These are phyloP conservation scores for Carpinus viminea DNA, from an alignment of 306 rosid genomes.

Conservation along the genomic window DNA sequence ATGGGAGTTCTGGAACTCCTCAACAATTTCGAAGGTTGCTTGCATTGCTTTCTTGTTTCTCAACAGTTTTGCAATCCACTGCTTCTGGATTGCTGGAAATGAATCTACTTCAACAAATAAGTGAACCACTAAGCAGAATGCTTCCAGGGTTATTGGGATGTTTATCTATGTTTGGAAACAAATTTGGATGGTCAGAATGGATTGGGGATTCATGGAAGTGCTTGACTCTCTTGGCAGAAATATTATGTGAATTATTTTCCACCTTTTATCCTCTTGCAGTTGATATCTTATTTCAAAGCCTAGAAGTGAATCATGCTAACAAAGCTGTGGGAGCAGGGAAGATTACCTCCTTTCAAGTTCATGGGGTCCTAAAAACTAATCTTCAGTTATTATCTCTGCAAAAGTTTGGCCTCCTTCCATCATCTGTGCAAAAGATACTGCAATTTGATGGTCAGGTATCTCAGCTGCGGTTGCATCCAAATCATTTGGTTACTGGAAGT, in stretches of 20 bases:
- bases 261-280: conserved; percentile 61
- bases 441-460: conserved; percentile 70
- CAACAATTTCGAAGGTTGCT: conserved; percentile 79
- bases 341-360: conserved; percentile 70
- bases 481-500: conserved; percentile 83
- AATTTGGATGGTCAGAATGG: conserved; percentile 95
- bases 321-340: conserved; percentile 47
- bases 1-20: conserved; percentile 74
- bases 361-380: conserved; percentile 90
- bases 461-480: conserved; percentile 81
- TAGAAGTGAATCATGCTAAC: conserved; percentile 48
- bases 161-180: conserved; percentile 75
- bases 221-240: conserved; percentile 89
- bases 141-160: conserved; percentile 77
- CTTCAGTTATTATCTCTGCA: conserved; percentile 85
- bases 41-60: conserved; percentile 77
- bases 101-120: conserved; percentile 78
- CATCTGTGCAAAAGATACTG: conserved; percentile 71
- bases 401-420: conserved; percentile 74
- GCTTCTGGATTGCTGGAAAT: conserved; percentile 93
- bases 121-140: conserved; percentile 67
- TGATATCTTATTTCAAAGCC: conserved; percentile 73
- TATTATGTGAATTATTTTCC: conserved; percentile 73
- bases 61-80: conserved; percentile 77
- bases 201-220: conserved; percentile 90